phyloP scores from a whole-genome alignment of 164 flowering plant genomes.

The Annona squamosa region DNA sequence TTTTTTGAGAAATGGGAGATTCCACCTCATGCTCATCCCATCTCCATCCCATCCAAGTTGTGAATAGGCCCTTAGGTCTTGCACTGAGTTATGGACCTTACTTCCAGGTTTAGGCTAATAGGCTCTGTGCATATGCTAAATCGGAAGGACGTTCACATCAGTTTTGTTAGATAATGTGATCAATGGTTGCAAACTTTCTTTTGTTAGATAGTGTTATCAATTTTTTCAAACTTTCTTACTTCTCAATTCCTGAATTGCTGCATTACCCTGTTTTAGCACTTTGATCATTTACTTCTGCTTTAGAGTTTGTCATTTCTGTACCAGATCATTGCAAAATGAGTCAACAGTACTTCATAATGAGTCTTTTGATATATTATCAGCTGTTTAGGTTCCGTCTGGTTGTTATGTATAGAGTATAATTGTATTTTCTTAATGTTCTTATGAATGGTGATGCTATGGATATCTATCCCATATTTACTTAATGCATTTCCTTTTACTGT shows the following conservation, averaged over 20 bases:
- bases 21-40: no score
- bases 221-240: neutral
- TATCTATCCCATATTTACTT: neutral
- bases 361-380: neutral
- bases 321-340: neutral
- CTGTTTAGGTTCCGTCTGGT: neutral
- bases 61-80: no score
- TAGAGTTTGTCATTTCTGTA: neutral
- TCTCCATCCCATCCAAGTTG: no score
- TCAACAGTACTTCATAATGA: neutral
- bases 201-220: neutral
- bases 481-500: conserved; percentile 16
- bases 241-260: neutral
- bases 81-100: no score
- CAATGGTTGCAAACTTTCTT: neutral
- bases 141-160: no score
- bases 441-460: no score
- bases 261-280: neutral
- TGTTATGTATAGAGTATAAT: neutral
- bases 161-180: neutral
- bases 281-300: neutral
- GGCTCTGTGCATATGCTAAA: no score
- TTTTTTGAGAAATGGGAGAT: no score
- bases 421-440: neutral
- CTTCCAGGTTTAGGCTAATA: no score